These are phyloP conservation scores for Chloranthus sessilifolius DNA, from an alignment of 164 flowering plant species.

Conservation along the genomic window DNA sequence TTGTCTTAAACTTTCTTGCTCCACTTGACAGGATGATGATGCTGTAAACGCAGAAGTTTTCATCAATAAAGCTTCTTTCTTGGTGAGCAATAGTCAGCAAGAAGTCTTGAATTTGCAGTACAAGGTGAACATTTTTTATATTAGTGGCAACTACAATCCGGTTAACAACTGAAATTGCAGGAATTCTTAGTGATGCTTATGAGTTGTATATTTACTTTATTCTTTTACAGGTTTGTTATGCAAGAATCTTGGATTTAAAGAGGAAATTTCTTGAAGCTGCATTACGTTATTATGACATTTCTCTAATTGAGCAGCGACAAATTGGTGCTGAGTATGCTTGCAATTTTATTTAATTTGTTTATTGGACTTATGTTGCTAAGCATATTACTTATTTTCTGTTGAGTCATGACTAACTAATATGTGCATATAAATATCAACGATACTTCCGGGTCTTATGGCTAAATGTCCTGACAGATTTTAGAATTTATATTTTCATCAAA, in stretches of 20 bases:
- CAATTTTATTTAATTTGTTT: too few species aligned
- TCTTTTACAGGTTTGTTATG: slow-evolving; percentile 86
- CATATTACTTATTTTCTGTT: too few species aligned
- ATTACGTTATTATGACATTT: slow-evolving; percentile 91
- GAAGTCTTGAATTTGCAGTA: slow-evolving; percentile 88
- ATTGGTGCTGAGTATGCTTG: slow-evolving; percentile 99
- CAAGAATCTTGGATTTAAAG: slow-evolving; percentile 89
- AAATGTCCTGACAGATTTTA: too few species aligned
- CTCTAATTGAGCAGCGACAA: slow-evolving; percentile 91
- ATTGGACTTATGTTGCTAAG: too few species aligned
- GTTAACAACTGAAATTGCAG: background rate
- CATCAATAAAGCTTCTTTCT: slow-evolving; percentile 90
- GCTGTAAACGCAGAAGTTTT: slow-evolving; percentile 96
- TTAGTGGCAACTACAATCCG: background rate
- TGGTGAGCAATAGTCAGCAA: slow-evolving; percentile 87
- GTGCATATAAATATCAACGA: too few species aligned
- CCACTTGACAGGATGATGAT: slow-evolving; percentile 84
- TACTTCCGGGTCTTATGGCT: too few species aligned
- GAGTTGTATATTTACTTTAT: background rate
- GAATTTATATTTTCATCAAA: too few species aligned
- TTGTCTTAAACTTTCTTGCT: background rate
- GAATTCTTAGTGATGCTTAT: background rate
- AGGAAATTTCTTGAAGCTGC: slow-evolving; percentile 99
- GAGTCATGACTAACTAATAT: too few species aligned
- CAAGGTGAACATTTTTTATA: slow-evolving; percentile 49